Conservation (phyloP, 2,329 filamentous ascomycete species). For the Fusarium hostae region DNA sequence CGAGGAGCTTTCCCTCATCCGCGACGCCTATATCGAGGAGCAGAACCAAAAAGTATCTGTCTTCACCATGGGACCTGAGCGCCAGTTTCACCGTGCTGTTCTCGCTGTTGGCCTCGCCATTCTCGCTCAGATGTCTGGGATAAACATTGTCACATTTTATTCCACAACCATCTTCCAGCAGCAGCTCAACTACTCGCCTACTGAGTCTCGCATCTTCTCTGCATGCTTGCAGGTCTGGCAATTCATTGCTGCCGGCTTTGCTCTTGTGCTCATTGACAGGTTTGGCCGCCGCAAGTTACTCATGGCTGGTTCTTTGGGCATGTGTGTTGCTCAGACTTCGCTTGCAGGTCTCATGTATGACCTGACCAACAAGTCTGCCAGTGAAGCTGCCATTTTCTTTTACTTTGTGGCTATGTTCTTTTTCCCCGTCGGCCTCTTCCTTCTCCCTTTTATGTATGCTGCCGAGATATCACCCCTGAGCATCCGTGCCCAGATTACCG, state of each 20-base stretch:
- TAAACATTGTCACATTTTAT: neutral
- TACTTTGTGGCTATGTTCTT: neutral
- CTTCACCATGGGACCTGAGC: neutral
- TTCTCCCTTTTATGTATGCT: neutral
- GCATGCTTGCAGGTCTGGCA: neutral
- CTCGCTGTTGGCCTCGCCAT: neutral
- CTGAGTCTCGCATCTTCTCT: neutral
- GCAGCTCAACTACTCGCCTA: neutral
- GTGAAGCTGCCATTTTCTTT: neutral
- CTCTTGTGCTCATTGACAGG: neutral
- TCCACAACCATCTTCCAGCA: neutral
- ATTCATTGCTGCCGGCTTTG: neutral
- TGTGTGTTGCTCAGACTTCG: neutral
- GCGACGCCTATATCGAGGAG: neutral
- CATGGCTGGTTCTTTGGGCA: neutral
- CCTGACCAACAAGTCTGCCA: neutral
- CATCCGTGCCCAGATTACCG: neutral
- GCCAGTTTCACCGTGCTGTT: neutral
- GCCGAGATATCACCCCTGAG: neutral
- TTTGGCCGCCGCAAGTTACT: neutral
- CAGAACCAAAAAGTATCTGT: neutral
- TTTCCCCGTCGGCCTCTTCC: neutral
- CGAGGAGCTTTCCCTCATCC: neutral
- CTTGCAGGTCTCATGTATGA: neutral
- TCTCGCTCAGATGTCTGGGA: neutral